Evolutionary conservation across 192 early-diverging fungal genomes (phyloP).

Genomic region (Gigaspora rosea): DNA sequence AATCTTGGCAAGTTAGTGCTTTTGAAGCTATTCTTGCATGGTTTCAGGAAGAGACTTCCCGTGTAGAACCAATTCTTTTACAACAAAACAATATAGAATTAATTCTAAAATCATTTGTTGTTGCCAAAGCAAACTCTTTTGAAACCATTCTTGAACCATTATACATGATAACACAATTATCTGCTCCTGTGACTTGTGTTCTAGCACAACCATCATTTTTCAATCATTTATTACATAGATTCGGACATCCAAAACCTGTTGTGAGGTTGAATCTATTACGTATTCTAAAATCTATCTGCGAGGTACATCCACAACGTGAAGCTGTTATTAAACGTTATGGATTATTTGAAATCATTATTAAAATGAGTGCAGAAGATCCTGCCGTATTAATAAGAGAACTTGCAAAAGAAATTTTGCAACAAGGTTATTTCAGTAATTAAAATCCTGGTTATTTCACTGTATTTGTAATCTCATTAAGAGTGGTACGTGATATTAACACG

Average conservation of each 20-base stretch:
- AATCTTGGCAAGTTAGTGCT: slow-evolving; percentile 61
- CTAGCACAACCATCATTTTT: slow-evolving; percentile 45
- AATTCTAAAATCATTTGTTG: slow-evolving; percentile 46
- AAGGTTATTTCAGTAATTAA: slow-evolving; percentile 20
- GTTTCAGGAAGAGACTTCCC: slow-evolving; percentile 47
- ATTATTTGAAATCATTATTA: slow-evolving; percentile 35
- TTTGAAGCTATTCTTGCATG: slow-evolving; percentile 61
- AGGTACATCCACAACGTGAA: slow-evolving; percentile 41
- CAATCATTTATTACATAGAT: slow-evolving; percentile 36
- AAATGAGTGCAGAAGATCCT: slow-evolving; percentile 46
- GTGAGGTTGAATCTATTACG: slow-evolving; percentile 54
- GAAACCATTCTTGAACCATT: slow-evolving; percentile 58
- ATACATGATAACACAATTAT: slow-evolving; percentile 50
- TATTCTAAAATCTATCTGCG: slow-evolving; percentile 48
- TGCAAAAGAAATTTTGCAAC: slow-evolving; percentile 46
- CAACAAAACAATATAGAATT: slow-evolving; percentile 38
- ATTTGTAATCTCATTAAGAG: no score
- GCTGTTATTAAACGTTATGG: slow-evolving; percentile 41
- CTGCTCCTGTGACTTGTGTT: slow-evolving; percentile 34
- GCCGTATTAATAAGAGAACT: slow-evolving; percentile 54
- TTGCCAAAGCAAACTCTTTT: slow-evolving; percentile 52
- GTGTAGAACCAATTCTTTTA: slow-evolving; percentile 42
- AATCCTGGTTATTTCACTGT: no score
- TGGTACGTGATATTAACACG: no score
- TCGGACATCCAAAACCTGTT: slow-evolving; percentile 49